A percentile compares a stretch with the other conserved stretches of the same genome.
phyloP scores from a whole-genome alignment of 2,329 filamentous ascomycete genomes.

The Tolypocladium tropicale region DNA sequence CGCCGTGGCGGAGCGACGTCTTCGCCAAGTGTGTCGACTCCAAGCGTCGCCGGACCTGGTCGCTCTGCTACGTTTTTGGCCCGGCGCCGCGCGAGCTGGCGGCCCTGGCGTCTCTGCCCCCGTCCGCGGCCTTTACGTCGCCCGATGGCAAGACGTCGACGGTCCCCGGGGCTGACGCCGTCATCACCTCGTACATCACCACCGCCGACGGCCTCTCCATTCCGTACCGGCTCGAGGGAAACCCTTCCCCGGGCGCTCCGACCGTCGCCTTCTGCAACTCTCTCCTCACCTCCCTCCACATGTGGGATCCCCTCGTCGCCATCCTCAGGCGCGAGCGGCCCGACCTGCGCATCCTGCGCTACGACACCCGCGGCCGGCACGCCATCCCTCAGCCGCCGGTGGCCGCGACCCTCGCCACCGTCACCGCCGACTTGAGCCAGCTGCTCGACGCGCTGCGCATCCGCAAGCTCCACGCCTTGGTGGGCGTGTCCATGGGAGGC shows the following conservation, averaged over 20 bases:
- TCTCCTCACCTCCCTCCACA: constrained; percentile 64
- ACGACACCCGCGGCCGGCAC: constrained; percentile 63
- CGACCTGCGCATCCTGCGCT: constrained; percentile 64
- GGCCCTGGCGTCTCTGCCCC: constrained; percentile 40
- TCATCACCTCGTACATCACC: constrained; percentile 58
- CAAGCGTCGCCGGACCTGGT: constrained; percentile 51
- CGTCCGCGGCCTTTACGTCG: constrained; percentile 39
- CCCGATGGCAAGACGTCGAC: constrained; percentile 47
- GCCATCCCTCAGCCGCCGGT: constrained; percentile 32
- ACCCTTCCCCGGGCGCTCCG: constrained; percentile 53
- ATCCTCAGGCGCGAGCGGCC: constrained; percentile 50
- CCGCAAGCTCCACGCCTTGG: constrained; percentile 50
- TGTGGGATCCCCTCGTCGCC: constrained; percentile 69
- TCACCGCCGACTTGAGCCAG: constrained; percentile 56
- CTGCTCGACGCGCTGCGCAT: constrained; percentile 63
- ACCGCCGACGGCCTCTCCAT: constrained; percentile 58
- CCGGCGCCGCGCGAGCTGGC: constrained; percentile 59
- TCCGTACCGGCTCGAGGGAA: constrained; percentile 68
- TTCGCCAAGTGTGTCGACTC: constrained; percentile 46
- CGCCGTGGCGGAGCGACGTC: constrained; percentile 50
- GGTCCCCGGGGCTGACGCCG: constrained; percentile 36
- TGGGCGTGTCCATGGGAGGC: constrained; percentile 76
- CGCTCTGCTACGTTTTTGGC: constrained; percentile 72
- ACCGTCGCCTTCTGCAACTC: constrained; percentile 71
- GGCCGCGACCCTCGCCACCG: constrained; percentile 50